A percentile compares a stretch with the other conserved stretches of the same genome.
Conservation (phyloP, 2,329 filamentous ascomycete genomes). For the Pseudonectria buxi region DNA sequence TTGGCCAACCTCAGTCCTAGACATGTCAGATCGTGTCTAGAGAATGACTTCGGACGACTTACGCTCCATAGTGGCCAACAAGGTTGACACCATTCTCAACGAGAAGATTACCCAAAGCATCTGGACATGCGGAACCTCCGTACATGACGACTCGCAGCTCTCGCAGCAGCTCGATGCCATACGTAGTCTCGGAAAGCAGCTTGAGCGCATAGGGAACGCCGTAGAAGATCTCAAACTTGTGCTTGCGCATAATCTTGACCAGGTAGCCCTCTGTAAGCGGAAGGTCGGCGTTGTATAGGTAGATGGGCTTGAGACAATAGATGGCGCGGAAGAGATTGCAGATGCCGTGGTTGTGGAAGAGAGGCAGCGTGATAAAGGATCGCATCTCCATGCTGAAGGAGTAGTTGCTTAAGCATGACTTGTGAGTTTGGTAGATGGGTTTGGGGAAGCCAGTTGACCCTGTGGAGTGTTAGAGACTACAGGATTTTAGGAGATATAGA, state of each 20-base stretch:
- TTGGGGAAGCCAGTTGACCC: slow-evolving; percentile 59
- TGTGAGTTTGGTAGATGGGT: slow-evolving; percentile 52
- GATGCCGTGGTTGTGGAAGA: slow-evolving; percentile 54
- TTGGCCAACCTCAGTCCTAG: slow-evolving; percentile 21
- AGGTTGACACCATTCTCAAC: slow-evolving; percentile 48
- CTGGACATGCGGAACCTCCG: slow-evolving; percentile 52
- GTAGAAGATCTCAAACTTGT: slow-evolving; percentile 46
- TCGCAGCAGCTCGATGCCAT: slow-evolving; percentile 42
- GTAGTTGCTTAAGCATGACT: slow-evolving; percentile 42
- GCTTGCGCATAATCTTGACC: slow-evolving; percentile 33
- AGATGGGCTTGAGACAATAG: slow-evolving; percentile 40
- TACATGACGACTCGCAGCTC: slow-evolving; percentile 48
- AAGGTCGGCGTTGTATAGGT: slow-evolving; percentile 47
- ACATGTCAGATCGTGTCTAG: no score
- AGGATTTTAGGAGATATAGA: slow-evolving; percentile 1
- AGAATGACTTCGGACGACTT: no score
- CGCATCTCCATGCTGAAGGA: slow-evolving; percentile 31
- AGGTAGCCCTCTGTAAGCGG: slow-evolving; percentile 46
- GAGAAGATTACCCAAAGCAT: slow-evolving; percentile 49
- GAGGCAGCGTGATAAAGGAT: slow-evolving; percentile 48
- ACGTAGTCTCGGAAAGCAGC: slow-evolving; percentile 50
- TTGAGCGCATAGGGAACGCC: slow-evolving; percentile 60
- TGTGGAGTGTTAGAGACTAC: slow-evolving; percentile 21
- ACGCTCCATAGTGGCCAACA: slow-evolving; percentile 51
- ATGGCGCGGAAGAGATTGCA: slow-evolving; percentile 48